Base-by-base conservation (phyloP, 805 yeast genomes). In the Middelhovenomyces tepae region DNA sequence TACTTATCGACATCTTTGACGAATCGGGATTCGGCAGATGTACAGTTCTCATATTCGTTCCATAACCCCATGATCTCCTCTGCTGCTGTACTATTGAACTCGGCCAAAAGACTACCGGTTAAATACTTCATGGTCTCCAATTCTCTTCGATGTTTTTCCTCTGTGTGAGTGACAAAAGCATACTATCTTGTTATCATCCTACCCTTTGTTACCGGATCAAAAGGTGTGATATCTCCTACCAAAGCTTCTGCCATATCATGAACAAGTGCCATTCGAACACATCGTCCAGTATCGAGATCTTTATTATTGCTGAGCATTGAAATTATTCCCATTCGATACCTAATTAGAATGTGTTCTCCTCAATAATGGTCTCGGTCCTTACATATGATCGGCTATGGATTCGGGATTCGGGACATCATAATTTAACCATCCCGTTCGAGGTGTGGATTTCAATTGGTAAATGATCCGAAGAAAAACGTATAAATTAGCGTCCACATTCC, bases 1-100 rank as follows among this genome's bases (percentile, higher is more conserved):
- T n/a, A n/a, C n/a, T 89, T 89, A 58, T 89, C 97, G 40, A 91
- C 75, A 57, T 89, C 96, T 60, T 89, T 89, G 43, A 89, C 95
- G 45, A 84, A 83, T 35, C 77, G 67, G 8, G 96, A 95, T 56
- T 89, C 97, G 16, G 73, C 54, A 27, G 78, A 73, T 45, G 84
- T 67, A 46, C 83, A 79, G 50, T 79, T 75, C 61, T 89, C 98
- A 59, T 89, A 89, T 54, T 85, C 95, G 36, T 77, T 59, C 94
- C 95, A 89, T 40, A 76, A 68, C 24, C 75, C 77, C 38, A 67
- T 53, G 33, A 89, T 65, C 44, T 81, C 86, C 21, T 59, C 44
- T 8, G 91, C 77, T 22, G 79, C 82, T 11, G 41, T 45, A 7
- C 59, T 57, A 52, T 81, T 81, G 50, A 82, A 78, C n/a, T 78